Percentiles rank a stretch among this genome's conserved stretches.
These are phyloP conservation scores for Fusarium nygamai DNA, from an alignment of 2,329 filamentous ascomycete genomes.

Conservation along the genomic window DNA sequence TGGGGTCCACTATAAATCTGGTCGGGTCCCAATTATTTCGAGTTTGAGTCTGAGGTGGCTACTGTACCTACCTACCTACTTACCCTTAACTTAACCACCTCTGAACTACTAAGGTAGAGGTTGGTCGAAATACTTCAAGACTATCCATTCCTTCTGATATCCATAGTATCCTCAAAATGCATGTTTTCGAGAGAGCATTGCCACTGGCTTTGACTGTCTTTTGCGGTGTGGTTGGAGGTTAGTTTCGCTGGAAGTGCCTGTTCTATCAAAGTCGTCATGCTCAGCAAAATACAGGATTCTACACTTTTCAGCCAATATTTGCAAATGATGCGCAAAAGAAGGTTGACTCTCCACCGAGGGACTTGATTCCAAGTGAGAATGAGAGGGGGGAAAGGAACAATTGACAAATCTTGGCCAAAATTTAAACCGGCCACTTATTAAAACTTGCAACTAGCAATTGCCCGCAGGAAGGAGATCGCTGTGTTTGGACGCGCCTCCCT, in stretches of 20 bases:
- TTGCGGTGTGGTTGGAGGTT: conserved; percentile 51
- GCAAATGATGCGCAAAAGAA: conserved; percentile 35
- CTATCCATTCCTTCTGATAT: neutral
- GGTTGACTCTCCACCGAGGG: conserved; percentile 22
- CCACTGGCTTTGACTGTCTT: conserved; percentile 51
- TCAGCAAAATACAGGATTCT: conserved; percentile 45
- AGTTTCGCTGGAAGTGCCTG: conserved; percentile 14
- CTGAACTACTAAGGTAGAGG: neutral
- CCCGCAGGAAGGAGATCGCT: neutral
- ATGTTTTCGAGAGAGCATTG: conserved; percentile 48
- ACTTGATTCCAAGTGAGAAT: neutral
- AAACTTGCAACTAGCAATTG: neutral
- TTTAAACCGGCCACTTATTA: neutral
- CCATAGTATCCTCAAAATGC: conserved; percentile 38
- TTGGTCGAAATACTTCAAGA: neutral
- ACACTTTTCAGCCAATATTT: conserved; percentile 51
- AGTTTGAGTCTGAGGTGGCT: neutral
- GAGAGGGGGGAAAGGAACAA: neutral
- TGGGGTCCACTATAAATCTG: conserved; percentile 12
- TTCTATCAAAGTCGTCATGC: neutral
- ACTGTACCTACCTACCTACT: neutral
- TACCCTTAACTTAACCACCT: conserved; percentile 1
- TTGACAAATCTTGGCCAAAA: neutral
- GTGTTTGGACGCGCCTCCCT: neutral
- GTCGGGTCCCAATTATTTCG: conserved; percentile 5